Evolutionary conservation across 176 grass and related monocot genomes (phyloP), one percentile per base, ranked within the genome.

Genomic region (Musa troglodytarum): DNA sequence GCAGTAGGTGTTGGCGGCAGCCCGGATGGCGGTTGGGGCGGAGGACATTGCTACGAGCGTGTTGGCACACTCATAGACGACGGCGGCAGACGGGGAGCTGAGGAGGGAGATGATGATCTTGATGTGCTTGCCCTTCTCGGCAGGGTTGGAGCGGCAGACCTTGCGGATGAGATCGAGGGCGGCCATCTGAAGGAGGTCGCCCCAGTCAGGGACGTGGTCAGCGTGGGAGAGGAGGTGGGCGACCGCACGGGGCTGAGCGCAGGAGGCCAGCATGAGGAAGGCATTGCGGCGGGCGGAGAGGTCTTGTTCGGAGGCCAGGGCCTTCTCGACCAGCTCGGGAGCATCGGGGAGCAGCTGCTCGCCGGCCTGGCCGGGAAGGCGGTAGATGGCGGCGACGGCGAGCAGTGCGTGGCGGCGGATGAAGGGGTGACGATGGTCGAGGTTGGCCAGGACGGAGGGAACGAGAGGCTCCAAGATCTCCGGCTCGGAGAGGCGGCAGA

Each of bases 391-490:
- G 0, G 86, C 82, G 49, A 98, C 49, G 9, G 86, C 86, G 0
- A 89, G 83, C 19, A 93, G 72, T 8, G 90, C 84, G 64, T 98
- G 84, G 0, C 94, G 81, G 25, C 94, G 86, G 15, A 93, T 79
- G 75, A 98, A 93, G 0, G 89, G 86, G 77, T 98, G 88, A 58
- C 88, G 84, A 54, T 93, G 88, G 68, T 91, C 88, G 69, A 98
- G 90, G 68, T 93, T 98, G 19, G 82, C 61, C 53, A 98, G 86
- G 21, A 98, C 59, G 8, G 94, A 98, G 0, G 90, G 90, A 9
- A 98, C 81, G 64, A 98, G 79, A 2, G 94, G 86, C 73, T 98
- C 88, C 10, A 98, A 80, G 62, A 98, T 72, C 78, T 93, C 88
- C 20, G 88, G 86, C 77, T 98, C 88, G 2, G 86, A 81, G 23